Conservation (phyloP, 331 rosid species). For the Pyracantha coccinea region DNA sequence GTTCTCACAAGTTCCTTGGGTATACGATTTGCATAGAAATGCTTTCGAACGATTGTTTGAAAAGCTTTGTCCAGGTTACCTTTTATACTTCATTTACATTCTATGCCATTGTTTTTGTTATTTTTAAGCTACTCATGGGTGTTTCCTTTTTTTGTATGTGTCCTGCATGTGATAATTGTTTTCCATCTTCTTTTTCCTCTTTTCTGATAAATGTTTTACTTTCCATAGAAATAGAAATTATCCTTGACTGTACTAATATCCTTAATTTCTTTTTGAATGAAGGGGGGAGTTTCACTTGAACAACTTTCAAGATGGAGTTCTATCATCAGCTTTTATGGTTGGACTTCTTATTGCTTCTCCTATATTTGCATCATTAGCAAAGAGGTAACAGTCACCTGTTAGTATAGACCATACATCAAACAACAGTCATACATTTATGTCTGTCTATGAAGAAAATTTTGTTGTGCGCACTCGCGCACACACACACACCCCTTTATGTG, state of each 20-base stretch:
- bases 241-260: neutral
- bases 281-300: conserved; percentile 80
- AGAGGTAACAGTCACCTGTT: conserved; percentile 37
- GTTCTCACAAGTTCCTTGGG: neutral
- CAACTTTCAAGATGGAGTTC: conserved; percentile 73
- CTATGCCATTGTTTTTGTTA: neutral
- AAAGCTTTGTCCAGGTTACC: neutral
- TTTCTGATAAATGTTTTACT: neutral
- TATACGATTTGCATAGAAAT: neutral
- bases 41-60: neutral
- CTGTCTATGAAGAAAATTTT: no score
- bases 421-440: no score
- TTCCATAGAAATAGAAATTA: neutral
- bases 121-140: neutral
- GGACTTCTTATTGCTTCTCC: conserved; percentile 90
- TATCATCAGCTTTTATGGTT: conserved; percentile 91
- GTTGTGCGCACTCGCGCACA: no score
- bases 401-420: neutral
- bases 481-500: no score
- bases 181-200: neutral
- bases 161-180: neutral
- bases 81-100: neutral
- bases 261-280: conserved; percentile 10
- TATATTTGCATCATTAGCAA: conserved; percentile 65
- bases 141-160: neutral